Evolutionary conservation across 345 rosid species (phyloP).

Genomic region (Excoecaria agallocha): DNA sequence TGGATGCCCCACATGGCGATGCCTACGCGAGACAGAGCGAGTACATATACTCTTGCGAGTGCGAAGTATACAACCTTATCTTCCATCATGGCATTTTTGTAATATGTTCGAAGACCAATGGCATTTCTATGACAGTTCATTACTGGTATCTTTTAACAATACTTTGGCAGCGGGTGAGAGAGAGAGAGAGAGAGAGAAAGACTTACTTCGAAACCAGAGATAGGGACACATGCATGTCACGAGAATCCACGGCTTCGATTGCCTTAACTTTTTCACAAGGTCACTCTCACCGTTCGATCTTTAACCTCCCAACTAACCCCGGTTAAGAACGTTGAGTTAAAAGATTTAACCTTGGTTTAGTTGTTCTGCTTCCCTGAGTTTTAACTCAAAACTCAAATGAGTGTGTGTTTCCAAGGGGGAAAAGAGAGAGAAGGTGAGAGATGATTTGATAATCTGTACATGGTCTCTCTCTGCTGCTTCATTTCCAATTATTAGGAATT

Average conservation of each 20-base stretch:
- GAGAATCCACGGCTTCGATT: conserved; percentile 13
- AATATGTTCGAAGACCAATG: not conserved
- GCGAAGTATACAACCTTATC: conserved; percentile 11
- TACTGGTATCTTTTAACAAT: conserved; percentile 17
- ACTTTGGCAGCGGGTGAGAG: conserved; percentile 8
- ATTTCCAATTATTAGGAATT: conserved; percentile 9
- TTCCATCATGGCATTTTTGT: conserved; percentile 2
- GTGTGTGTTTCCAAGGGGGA: not conserved
- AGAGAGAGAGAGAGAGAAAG: conserved; percentile 4
- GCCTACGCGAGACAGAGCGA: conserved; percentile 19
- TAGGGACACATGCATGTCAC: conserved; percentile 32
- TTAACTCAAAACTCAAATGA: conserved; percentile 8
- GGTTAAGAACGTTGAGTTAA: not conserved
- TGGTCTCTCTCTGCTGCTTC: conserved; percentile 10
- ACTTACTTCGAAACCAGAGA: conserved; percentile 19
- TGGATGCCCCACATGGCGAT: conserved; percentile 13
- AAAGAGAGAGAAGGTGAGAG: conserved; percentile 2
- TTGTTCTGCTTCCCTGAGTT: conserved; percentile 4
- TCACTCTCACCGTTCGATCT: conserved; percentile 10
- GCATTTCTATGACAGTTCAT: conserved; percentile 13
- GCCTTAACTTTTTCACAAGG: conserved; percentile 8
- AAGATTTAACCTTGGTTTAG: not conserved
- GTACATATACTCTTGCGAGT: conserved; percentile 8
- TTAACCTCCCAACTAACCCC: conserved; percentile 1
- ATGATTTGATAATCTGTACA: not conserved